Percentiles rank a stretch among this genome's conserved stretches.
phyloP scores from a whole-genome alignment of 768 basidiomycete genomes.

The Mycena epipterygia region DNA sequence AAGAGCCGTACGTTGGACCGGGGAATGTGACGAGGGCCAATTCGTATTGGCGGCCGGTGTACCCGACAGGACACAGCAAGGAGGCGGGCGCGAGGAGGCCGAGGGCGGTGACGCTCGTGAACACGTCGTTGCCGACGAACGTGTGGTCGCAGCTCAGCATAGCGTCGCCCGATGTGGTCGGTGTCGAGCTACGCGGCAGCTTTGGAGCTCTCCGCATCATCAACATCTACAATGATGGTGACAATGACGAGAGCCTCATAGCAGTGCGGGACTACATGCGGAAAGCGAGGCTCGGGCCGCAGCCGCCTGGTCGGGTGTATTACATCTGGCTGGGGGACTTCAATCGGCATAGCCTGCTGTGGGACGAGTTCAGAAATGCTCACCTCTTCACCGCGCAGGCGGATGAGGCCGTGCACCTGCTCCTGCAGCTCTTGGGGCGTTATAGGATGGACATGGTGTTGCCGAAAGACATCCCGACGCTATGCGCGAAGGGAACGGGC shows the following conservation, averaged over 20 bases:
- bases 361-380: slow-evolving; percentile 50
- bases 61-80: neutral
- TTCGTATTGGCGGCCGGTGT: neutral
- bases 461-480: slow-evolving; percentile 1
- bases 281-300: neutral
- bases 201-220: slow-evolving; percentile 42
- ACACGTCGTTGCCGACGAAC: neutral
- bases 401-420: slow-evolving; percentile 20
- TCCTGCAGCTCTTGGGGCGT: slow-evolving; percentile 20
- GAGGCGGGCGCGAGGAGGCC: neutral
- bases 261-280: slow-evolving; percentile 26
- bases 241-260: slow-evolving; percentile 35
- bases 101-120: slow-evolving; percentile 2
- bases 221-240: slow-evolving; percentile 56
- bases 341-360: slow-evolving; percentile 25
- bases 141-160: slow-evolving; percentile 34
- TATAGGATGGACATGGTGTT: slow-evolving; percentile 10
- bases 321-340: neutral
- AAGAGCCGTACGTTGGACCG: neutral
- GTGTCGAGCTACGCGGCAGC: slow-evolving; percentile 36
- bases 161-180: slow-evolving; percentile 24
- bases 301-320: neutral
- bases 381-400: slow-evolving; percentile 39
- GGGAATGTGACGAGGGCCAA: neutral
- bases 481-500: neutral